Base-by-base conservation (phyloP, 805 yeast genomes). In the Hermanozyma aechmeae region DNA sequence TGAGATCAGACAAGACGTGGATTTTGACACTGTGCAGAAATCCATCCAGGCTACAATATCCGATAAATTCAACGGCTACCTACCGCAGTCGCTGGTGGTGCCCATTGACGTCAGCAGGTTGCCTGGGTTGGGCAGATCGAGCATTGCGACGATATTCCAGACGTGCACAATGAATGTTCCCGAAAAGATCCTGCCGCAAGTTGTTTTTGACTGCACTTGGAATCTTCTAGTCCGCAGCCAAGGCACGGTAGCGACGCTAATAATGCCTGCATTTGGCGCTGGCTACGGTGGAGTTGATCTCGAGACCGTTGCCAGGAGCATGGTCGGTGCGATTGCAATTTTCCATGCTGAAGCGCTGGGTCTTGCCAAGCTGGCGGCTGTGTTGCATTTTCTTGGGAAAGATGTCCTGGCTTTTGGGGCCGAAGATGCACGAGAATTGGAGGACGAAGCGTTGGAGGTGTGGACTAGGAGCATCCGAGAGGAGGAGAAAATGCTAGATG, bases 81-180 rank as follows among this genome's bases (percentile, higher is more conserved):
- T 45, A 3, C 40, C 50, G 9, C 35, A n/a, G n/a, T n/a, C n/a
- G n/a, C n/a, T n/a, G n/a, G n/a, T n/a, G n/a, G n/a, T n/a, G n/a
- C n/a, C n/a, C n/a, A n/a, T n/a, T n/a, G n/a, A n/a, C n/a, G n/a
- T n/a, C n/a, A n/a, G n/a, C n/a, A n/a, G n/a, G n/a, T n/a, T n/a
- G n/a, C n/a, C n/a, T n/a, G n/a, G n/a, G n/a, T n/a, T n/a, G n/a
- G n/a, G n/a, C n/a, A n/a, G n/a, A n/a, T n/a, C n/a, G n/a, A n/a
- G n/a, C n/a, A n/a, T n/a, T n/a, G n/a, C n/a, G n/a, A n/a, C n/a
- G n/a, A n/a, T n/a, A n/a, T n/a, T n/a, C n/a, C n/a, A n/a, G n/a
- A n/a, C n/a, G n/a, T n/a, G n/a, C n/a, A n/a, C n/a, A n/a, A 51
- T 51, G 56, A 35, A 39, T 4, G 45, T 49, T 4, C 56, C 56